Base-by-base conservation (phyloP, 2,329 filamentous ascomycete species). In the Aspergillus floridensis region DNA sequence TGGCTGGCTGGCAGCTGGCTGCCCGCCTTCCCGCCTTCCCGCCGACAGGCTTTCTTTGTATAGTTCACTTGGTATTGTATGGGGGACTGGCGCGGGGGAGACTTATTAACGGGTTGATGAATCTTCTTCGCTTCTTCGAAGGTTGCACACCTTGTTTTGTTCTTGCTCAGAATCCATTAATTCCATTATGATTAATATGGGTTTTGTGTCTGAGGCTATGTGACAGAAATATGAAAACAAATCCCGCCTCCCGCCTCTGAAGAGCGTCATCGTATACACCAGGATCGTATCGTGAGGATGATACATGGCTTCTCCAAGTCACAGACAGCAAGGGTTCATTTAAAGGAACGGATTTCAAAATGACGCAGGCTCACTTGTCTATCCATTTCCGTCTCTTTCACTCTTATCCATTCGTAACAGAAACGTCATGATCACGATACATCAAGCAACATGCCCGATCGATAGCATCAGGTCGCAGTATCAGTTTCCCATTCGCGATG, bases 1-100 rank as follows among this genome's bases (percentile, higher is more conserved):
- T 74, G 66, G 63, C 66, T 53, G 60, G 7, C 55, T 2, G 14
- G 16, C 46, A 41, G 47, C 31, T 8, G 52, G 29, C 44, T 22
- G 41, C 44, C 31, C 50, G 8, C 31, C 51, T 53, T 44, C 49
- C 44, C 26, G 26, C 22, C 22, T 22, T 22, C 22, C 22, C 22
- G 22, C 22, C 22, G 22, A 22, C 22, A 22, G 22, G 22, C 22
- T 4, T 4, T 22, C 22, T 22, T 22, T 4, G 22, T 22, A 22
- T 26, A 3, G 31, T n/a, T 35, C 14, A 31, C 0, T 57, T 46
- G 5, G 12, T 32, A 19, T 32, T 46, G 4, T 5, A n/a, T 32
- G 8, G 14, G 31, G 19, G n/a, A 22, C 38, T 38, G 26, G 26
- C 26, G 26, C 11, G 5, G 21, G 12, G 35, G 11, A 6, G 0